A percentile compares a stretch with the other conserved stretches of the same genome.
Evolutionary conservation across 768 basidiomycete genomes (phyloP).

Genomic region (Macrolepiota fuliginosa): DNA sequence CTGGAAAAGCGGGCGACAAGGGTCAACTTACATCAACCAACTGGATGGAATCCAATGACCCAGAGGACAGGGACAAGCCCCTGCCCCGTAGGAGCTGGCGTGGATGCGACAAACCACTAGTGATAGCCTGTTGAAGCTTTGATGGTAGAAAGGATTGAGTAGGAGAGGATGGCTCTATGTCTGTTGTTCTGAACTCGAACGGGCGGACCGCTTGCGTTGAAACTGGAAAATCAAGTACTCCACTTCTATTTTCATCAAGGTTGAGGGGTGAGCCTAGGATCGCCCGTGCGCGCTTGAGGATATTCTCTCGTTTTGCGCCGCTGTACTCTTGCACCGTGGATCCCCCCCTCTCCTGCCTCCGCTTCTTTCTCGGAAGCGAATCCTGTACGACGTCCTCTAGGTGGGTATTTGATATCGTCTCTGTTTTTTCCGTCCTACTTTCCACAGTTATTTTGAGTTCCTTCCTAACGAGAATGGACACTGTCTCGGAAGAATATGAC

Average conservation of each 20-base stretch:
- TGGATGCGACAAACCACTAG: background rate
- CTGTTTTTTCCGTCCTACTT: constrained; percentile 12
- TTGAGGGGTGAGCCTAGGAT: constrained; percentile 25
- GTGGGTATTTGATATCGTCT: constrained; percentile 34
- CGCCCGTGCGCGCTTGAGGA: constrained; percentile 34
- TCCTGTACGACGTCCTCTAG: constrained; percentile 52
- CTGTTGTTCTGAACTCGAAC: background rate
- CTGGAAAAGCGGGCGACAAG: background rate
- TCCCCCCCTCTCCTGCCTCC: constrained; percentile 31
- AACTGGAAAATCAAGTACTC: background rate
- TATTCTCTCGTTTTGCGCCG: constrained; percentile 43
- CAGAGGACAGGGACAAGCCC: too few relatives aligned
- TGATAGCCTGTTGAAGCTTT: constrained; percentile 5
- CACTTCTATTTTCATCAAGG: constrained; percentile 1
- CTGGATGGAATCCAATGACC: background rate
- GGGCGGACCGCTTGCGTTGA: constrained; percentile 3
- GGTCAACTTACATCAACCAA: background rate
- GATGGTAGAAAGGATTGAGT: constrained; percentile 1
- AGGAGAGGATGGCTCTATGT: background rate
- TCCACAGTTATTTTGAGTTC: constrained; percentile 35
- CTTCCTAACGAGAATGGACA: constrained; percentile 48
- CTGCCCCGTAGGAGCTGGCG: too few relatives aligned
- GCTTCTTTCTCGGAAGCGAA: constrained; percentile 44
- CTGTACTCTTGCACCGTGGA: constrained; percentile 43
- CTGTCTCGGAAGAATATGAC: constrained; percentile 49